Evolutionary conservation across 257 asterid species (phyloP).

Genomic region (Solanum ossicruentum): DNA sequence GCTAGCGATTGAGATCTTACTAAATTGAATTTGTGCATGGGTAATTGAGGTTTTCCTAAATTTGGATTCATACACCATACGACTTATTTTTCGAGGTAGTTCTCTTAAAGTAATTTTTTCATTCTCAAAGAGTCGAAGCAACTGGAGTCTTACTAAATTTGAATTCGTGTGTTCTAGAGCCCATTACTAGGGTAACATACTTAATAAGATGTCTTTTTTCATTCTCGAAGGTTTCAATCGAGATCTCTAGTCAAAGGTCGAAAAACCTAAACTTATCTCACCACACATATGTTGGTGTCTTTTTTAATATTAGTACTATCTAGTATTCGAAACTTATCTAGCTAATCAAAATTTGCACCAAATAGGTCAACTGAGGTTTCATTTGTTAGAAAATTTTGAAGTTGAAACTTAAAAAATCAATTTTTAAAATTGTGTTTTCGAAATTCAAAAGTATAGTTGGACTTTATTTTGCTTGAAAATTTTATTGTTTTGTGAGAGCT

Average conservation of each 20-base stretch:
- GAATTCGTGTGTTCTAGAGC: background rate
- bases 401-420: background rate
- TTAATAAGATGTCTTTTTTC: no score
- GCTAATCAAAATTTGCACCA: background rate
- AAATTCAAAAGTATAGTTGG: no score
- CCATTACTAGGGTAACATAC: no score
- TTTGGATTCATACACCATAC: background rate
- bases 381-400: background rate
- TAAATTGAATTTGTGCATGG: background rate
- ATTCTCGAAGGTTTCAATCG: background rate
- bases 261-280: no score
- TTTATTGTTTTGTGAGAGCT: no score
- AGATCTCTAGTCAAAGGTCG: no score
- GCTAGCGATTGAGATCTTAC: background rate
- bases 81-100: background rate
- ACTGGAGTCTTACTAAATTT: background rate
- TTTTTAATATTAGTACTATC: no score
- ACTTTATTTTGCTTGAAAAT: no score
- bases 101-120: background rate
- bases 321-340: background rate
- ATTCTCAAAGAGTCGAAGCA: background rate
- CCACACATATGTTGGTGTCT: no score
- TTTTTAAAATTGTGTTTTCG: no score
- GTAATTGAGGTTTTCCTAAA: background rate
- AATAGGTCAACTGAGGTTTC: background rate